A percentile compares a stretch with the other conserved stretches of the same genome.
Evolutionary conservation across 2,329 filamentous ascomycete genomes (phyloP).

Genomic region (Colletotrichum melonis): DNA sequence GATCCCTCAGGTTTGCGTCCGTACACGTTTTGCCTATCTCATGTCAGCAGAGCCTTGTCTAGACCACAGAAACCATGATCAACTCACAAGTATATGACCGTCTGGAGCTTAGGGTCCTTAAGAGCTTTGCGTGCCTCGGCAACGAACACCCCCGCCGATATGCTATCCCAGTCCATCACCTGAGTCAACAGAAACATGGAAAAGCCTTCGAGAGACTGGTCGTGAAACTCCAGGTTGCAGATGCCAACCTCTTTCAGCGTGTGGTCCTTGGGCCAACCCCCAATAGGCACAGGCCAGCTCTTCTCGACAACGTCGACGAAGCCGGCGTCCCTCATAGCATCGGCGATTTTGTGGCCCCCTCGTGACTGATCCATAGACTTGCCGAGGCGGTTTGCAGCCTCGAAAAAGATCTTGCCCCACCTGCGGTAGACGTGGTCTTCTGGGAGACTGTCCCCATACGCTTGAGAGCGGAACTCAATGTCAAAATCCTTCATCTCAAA

Average conservation of each 20-base stretch:
- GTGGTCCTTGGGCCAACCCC: slow-evolving; percentile 39
- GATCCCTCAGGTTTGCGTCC: not conserved
- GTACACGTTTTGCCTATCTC: not conserved
- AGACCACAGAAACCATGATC: not conserved
- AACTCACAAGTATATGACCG: slow-evolving; percentile 41
- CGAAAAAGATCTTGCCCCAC: slow-evolving; percentile 44
- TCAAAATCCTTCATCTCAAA: slow-evolving; percentile 45
- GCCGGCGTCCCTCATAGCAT: slow-evolving; percentile 29
- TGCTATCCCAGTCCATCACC: slow-evolving; percentile 42
- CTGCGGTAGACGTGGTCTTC: slow-evolving; percentile 43
- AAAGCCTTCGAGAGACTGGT: slow-evolving; percentile 44
- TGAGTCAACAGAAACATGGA: slow-evolving; percentile 43
- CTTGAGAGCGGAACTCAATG: slow-evolving; percentile 25
- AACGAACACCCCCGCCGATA: slow-evolving; percentile 36
- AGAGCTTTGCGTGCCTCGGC: slow-evolving; percentile 40
- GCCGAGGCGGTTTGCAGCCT: slow-evolving; percentile 34
- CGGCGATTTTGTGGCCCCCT: slow-evolving; percentile 37
- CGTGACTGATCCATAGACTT: slow-evolving; percentile 23
- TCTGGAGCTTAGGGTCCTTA: slow-evolving; percentile 37
- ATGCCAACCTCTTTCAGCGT: slow-evolving; percentile 39
- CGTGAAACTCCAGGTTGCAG: slow-evolving; percentile 39
- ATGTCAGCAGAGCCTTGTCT: not conserved
- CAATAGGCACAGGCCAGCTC: slow-evolving; percentile 38
- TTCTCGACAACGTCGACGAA: slow-evolving; percentile 35
- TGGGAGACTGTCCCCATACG: slow-evolving; percentile 37